These are phyloP conservation scores for Russula earlei DNA, from an alignment of 768 basidiomycete genomes.

Conservation along the genomic window DNA sequence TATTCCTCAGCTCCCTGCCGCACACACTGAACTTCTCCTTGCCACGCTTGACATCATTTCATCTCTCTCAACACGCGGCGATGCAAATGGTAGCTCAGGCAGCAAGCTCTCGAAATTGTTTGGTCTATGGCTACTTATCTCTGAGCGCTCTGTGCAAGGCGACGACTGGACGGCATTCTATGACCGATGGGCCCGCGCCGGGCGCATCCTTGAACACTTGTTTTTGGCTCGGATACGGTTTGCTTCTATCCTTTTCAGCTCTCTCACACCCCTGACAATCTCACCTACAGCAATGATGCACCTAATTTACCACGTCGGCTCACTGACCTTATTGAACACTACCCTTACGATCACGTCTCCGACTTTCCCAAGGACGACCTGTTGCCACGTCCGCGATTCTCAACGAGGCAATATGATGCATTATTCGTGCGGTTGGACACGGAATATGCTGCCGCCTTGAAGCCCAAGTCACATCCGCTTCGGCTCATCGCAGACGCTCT, in stretches of 20 bases:
- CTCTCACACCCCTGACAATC: not conserved
- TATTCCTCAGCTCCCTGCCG: constrained; percentile 46
- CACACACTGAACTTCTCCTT: constrained; percentile 50
- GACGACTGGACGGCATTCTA: constrained; percentile 64
- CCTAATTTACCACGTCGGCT: constrained; percentile 60
- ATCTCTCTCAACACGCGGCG: constrained; percentile 61
- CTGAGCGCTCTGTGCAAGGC: constrained; percentile 36
- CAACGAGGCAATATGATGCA: constrained; percentile 54
- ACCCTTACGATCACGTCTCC: constrained; percentile 45
- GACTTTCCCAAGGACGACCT: constrained; percentile 33
- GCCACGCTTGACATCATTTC: constrained; percentile 54
- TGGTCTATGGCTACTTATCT: constrained; percentile 62
- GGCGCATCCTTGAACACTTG: constrained; percentile 65
- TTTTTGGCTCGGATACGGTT: constrained; percentile 68
- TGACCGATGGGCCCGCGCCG: constrained; percentile 62
- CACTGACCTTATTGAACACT: constrained; percentile 56
- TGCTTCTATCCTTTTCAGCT: constrained; percentile 10
- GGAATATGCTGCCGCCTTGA: constrained; percentile 29
- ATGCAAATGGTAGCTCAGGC: constrained; percentile 63
- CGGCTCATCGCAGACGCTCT: constrained; percentile 57
- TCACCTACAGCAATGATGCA: constrained; percentile 46
- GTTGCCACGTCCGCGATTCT: constrained; percentile 55
- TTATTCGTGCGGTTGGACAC: constrained; percentile 60
- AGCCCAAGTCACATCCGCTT: constrained; percentile 42
- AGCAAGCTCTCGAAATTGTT: constrained; percentile 68